Conservation (phyloP, 305 asterid genomes). For the Fraxinus velutina region DNA sequence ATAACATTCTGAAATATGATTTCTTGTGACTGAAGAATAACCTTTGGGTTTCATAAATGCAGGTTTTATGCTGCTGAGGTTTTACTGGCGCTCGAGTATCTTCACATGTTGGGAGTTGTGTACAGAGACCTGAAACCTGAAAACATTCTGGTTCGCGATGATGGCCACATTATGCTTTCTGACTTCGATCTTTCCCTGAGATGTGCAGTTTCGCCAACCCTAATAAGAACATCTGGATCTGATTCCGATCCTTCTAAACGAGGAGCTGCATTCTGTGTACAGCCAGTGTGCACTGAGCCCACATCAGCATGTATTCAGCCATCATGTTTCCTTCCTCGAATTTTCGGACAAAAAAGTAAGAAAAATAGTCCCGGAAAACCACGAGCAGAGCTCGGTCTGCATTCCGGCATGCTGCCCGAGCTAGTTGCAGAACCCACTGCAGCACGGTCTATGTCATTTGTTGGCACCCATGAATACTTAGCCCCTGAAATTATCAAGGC, state of each 20-base stretch:
- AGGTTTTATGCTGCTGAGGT: slow-evolving; percentile 98
- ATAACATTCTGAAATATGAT: background rate
- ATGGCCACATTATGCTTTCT: slow-evolving; percentile 97
- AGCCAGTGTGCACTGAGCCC: slow-evolving; percentile 81
- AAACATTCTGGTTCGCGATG: slow-evolving; percentile 91
- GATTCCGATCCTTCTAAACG: slow-evolving; percentile 53
- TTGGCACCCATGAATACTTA: slow-evolving; percentile 87
- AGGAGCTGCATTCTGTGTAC: slow-evolving; percentile 71
- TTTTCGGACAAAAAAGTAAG: slow-evolving; percentile 64
- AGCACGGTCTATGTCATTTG: slow-evolving; percentile 94
- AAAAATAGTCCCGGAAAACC: slow-evolving; percentile 46
- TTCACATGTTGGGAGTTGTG: slow-evolving; percentile 96
- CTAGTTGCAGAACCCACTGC: slow-evolving; percentile 89
- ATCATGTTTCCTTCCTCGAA: slow-evolving; percentile 80
- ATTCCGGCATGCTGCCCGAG: slow-evolving; percentile 59
- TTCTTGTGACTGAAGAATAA: background rate
- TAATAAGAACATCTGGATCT: slow-evolving; percentile 54
- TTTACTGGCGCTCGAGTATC: slow-evolving; percentile 86
- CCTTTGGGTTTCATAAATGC: slow-evolving; percentile 15
- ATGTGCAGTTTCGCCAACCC: slow-evolving; percentile 91
- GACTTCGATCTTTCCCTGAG: slow-evolving; percentile 91
- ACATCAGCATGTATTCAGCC: slow-evolving; percentile 79
- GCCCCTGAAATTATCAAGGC: slow-evolving; percentile 95
- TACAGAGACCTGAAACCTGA: slow-evolving; percentile 94
- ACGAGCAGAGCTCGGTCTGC: slow-evolving; percentile 41